Percentiles rank a stretch among this genome's conserved stretches.
These are phyloP conservation scores for Magnaporthiopsis incrustans DNA, from an alignment of 2,329 filamentous ascomycete genomes.

Conservation along the genomic window DNA sequence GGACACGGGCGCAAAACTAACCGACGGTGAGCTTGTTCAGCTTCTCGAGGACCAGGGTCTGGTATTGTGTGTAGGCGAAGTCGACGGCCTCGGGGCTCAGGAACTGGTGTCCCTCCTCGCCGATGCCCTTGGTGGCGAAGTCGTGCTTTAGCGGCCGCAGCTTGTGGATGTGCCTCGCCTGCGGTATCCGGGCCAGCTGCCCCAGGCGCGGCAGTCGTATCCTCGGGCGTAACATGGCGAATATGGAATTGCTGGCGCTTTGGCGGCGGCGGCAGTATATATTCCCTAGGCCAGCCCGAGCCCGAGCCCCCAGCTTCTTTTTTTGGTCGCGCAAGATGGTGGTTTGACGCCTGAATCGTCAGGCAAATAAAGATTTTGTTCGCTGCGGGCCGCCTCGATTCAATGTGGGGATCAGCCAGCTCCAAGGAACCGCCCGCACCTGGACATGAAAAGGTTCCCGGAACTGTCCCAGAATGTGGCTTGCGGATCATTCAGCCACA, in stretches of 20 bases:
- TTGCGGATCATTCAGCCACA: neutral
- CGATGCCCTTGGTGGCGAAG: slow-evolving; percentile 39
- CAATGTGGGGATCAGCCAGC: too few relatives aligned
- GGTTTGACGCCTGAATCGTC: neutral
- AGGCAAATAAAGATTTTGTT: neutral
- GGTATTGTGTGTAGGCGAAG: slow-evolving; percentile 77
- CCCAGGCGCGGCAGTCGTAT: slow-evolving; percentile 7
- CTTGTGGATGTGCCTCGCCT: slow-evolving; percentile 28
- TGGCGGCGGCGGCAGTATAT: neutral
- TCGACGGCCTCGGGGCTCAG: slow-evolving; percentile 62
- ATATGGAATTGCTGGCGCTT: neutral
- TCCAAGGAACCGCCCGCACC: too few relatives aligned
- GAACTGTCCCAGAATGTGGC: too few relatives aligned
- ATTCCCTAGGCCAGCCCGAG: neutral
- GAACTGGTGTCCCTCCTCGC: slow-evolving; percentile 35
- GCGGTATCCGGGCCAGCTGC: slow-evolving; percentile 15
- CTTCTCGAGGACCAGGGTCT: slow-evolving; percentile 63
- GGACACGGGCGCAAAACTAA: slow-evolving; percentile 31
- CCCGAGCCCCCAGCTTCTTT: neutral
- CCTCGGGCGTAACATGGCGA: slow-evolving; percentile 8
- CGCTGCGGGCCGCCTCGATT: too few relatives aligned
- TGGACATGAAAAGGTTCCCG: too few relatives aligned
- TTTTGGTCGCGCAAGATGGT: neutral
- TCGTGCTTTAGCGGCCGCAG: slow-evolving; percentile 16
- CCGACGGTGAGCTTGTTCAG: slow-evolving; percentile 69